Evolutionary conservation across 2,329 filamentous ascomycete genomes (phyloP).

Genomic region (Diaporthe aspalathi): DNA sequence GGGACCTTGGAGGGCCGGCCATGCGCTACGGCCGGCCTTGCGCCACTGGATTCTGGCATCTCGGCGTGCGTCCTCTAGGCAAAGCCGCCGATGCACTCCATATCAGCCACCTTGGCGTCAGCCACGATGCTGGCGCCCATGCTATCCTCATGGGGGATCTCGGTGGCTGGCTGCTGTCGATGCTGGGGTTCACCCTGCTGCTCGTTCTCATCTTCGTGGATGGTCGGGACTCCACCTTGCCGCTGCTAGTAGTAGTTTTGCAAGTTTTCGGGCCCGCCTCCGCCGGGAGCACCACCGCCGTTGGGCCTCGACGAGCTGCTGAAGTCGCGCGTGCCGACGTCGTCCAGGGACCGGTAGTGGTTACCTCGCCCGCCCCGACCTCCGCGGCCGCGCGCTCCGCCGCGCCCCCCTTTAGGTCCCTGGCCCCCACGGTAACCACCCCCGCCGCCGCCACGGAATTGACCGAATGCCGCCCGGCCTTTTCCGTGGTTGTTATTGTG

Average conservation of each 20-base stretch:
- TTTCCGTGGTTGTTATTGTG: constrained; percentile 45
- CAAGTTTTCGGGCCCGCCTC: constrained; percentile 34
- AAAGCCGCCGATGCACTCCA: neutral
- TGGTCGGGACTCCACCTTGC: constrained; percentile 9
- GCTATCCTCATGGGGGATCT: neutral
- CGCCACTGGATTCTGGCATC: too few relatives aligned
- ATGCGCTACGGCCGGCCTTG: neutral
- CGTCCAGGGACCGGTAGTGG: constrained; percentile 75
- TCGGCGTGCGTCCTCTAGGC: neutral
- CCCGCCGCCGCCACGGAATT: constrained; percentile 57
- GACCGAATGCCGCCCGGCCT: constrained; percentile 50
- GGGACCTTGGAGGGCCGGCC: neutral
- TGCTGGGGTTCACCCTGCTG: neutral
- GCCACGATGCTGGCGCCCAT: neutral
- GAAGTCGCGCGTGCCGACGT: constrained; percentile 64
- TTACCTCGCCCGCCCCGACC: constrained; percentile 61
- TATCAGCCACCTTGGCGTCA: neutral
- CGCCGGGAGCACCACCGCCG: constrained; percentile 18
- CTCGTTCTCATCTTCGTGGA: constrained; percentile 7
- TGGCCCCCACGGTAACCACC: constrained; percentile 53
- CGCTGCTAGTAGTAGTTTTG: constrained; percentile 39
- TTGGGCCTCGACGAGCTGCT: constrained; percentile 43
- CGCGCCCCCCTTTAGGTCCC: constrained; percentile 47
- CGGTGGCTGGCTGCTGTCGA: neutral
- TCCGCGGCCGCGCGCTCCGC: constrained; percentile 42